A percentile compares a stretch with the other conserved stretches of the same genome.
Evolutionary conservation across 2,329 filamentous ascomycete genomes (phyloP).

Genomic region (Fusarium liriodendri): DNA sequence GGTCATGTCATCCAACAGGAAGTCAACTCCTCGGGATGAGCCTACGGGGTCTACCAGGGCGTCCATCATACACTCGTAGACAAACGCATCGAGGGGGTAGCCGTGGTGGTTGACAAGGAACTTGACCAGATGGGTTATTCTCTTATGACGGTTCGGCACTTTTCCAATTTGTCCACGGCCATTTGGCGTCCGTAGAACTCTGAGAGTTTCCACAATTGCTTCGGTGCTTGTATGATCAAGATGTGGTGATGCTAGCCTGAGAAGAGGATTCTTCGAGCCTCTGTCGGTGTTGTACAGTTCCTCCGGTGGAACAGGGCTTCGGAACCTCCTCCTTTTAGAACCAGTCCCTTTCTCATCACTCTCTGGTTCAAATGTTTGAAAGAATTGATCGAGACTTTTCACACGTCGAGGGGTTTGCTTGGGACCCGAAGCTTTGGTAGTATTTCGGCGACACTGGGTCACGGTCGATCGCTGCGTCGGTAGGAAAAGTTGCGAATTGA

Average conservation of each 20-base stretch:
- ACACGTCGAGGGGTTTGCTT: background rate
- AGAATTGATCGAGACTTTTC: constrained; percentile 5
- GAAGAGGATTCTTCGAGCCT: constrained; percentile 7
- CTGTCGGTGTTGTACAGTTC: background rate
- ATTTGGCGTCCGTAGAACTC: constrained; percentile 39
- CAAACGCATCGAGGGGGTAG: constrained; percentile 64
- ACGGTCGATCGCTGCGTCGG: constrained; percentile 1
- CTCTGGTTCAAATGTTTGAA: constrained; percentile 7
- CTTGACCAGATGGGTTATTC: constrained; percentile 60
- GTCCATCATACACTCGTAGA: constrained; percentile 82
- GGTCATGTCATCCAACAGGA: constrained; percentile 80
- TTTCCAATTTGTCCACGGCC: constrained; percentile 29
- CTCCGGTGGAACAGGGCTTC: background rate
- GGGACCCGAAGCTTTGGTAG: constrained; percentile 10
- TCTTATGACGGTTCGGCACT: constrained; percentile 40
- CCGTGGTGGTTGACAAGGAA: constrained; percentile 68
- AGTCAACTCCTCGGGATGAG: constrained; percentile 71
- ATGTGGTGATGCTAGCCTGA: constrained; percentile 10
- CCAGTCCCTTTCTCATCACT: background rate
- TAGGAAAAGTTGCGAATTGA: constrained; percentile 35
- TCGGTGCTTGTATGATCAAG: constrained; percentile 13
- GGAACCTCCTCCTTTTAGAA: background rate
- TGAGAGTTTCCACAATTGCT: constrained; percentile 44
- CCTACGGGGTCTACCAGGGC: constrained; percentile 76
- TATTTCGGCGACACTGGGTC: constrained; percentile 32